Evolutionary conservation across 139 green algal species (phyloP).

Genomic region (Volvox reticuliferus): DNA sequence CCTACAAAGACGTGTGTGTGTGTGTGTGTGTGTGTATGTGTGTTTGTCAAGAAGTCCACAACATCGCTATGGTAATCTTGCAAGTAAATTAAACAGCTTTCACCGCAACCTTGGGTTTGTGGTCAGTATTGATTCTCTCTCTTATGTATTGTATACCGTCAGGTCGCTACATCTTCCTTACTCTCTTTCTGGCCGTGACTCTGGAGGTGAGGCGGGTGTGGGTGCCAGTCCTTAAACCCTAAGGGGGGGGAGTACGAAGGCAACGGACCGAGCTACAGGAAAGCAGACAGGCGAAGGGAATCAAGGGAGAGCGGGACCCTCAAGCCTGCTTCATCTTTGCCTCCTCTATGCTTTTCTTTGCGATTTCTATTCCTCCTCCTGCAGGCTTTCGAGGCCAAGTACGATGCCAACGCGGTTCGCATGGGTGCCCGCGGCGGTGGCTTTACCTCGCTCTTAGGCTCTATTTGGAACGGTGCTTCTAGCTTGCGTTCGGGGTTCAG

Average conservation of each 20-base stretch:
- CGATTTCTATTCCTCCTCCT: neutral
- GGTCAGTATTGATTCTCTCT: too few species aligned
- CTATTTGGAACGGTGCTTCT: neutral
- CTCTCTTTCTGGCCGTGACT: constrained; percentile 83
- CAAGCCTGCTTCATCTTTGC: too few species aligned
- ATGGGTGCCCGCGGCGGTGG: neutral
- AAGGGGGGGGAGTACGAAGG: too few species aligned
- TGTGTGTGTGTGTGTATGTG: too few species aligned
- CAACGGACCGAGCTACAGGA: too few species aligned
- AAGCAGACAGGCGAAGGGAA: neutral
- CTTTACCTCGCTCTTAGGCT: constrained; percentile 17
- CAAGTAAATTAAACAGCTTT: too few species aligned
- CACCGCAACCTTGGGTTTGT: too few species aligned
- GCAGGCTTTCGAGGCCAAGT: constrained; percentile 63
- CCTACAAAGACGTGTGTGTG: too few species aligned
- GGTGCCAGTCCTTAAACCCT: too few species aligned
- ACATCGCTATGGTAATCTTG: too few species aligned
- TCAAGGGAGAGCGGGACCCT: too few species aligned
- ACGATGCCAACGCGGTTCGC: constrained; percentile 42
- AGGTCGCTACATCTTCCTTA: constrained; percentile 81
- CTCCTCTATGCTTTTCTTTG: neutral
- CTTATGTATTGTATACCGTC: neutral
- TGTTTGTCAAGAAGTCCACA: too few species aligned
- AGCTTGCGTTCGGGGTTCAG: constrained; percentile 2
- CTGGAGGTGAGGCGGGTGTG: constrained; percentile 61